Conservation (phyloP, 2,329 filamentous ascomycete genomes). For the Hysterium pulicare region DNA sequence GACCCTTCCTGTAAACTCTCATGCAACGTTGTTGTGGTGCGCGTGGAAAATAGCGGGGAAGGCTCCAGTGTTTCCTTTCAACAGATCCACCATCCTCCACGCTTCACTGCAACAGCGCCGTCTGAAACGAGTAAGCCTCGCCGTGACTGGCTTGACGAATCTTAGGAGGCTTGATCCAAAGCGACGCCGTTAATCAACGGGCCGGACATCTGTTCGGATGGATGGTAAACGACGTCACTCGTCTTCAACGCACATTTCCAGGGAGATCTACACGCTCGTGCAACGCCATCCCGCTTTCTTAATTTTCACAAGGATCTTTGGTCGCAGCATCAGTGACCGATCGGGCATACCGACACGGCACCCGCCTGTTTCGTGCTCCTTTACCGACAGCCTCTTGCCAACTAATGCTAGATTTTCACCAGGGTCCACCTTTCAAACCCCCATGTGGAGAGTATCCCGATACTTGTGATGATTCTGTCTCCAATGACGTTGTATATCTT, state of each 20-base stretch:
- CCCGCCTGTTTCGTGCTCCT: too few species aligned
- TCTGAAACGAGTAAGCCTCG: neutral
- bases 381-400: conserved; percentile 7
- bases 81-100: neutral
- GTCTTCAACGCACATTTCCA: too few species aligned
- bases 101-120: neutral
- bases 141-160: neutral
- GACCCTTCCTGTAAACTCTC: too few species aligned
- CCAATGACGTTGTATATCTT: conserved; percentile 14
- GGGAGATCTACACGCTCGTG: too few species aligned
- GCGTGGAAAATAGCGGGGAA: neutral
- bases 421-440: conserved; percentile 11
- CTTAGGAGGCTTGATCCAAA: neutral
- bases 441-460: conserved; percentile 11
- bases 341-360: conserved; percentile 17
- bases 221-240: too few species aligned
- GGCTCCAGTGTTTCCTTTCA: neutral
- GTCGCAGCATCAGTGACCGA: too few species aligned
- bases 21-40: too few species aligned
- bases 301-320: conserved; percentile 16
- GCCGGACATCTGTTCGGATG: too few species aligned
- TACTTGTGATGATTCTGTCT: conserved; percentile 3
- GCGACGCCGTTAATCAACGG: too few species aligned
- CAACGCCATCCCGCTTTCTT: conserved; percentile 16
- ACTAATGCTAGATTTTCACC: conserved; percentile 11